Conservation (phyloP, 257 asterid genomes). For the Craterostigma plantagineum region DNA sequence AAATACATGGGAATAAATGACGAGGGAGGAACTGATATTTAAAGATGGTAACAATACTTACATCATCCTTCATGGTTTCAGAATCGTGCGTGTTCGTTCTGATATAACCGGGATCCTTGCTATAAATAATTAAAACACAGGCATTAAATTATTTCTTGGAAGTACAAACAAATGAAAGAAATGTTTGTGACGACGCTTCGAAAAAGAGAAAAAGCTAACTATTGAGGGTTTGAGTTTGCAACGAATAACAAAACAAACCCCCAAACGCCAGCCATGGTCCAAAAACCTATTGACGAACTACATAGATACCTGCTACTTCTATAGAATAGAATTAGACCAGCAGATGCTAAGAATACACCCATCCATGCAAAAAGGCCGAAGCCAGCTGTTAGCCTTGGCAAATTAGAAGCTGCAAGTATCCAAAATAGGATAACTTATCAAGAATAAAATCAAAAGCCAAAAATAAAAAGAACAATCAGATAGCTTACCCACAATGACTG, state of each 20-base stretch:
- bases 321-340: constrained; percentile 60
- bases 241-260: too few species aligned
- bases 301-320: constrained; percentile 97
- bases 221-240: too few species aligned
- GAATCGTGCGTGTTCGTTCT: constrained; percentile 40
- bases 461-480: constrained; percentile 6
- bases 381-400: constrained; percentile 82
- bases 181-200: too few species aligned
- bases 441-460: not conserved
- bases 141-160: too few species aligned
- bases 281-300: too few species aligned
- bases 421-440: constrained; percentile 8
- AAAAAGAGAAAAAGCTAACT: too few species aligned
- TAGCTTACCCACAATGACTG: constrained; percentile 60
- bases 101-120: constrained; percentile 95
- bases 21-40: not conserved
- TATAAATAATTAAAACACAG: constrained; percentile 19
- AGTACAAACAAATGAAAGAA: too few species aligned
- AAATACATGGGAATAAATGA: too few species aligned
- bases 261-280: too few species aligned
- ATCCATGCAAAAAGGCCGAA: constrained; percentile 78
- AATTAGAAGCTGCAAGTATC: constrained; percentile 55
- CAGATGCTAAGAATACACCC: constrained; percentile 67
- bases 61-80: constrained; percentile 73
- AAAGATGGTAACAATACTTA: constrained; percentile 20